Percentiles rank a stretch among this genome's conserved stretches.
These are phyloP conservation scores for Cichorium intybus DNA, from an alignment of 140 eudicot species.

Conservation along the genomic window DNA sequence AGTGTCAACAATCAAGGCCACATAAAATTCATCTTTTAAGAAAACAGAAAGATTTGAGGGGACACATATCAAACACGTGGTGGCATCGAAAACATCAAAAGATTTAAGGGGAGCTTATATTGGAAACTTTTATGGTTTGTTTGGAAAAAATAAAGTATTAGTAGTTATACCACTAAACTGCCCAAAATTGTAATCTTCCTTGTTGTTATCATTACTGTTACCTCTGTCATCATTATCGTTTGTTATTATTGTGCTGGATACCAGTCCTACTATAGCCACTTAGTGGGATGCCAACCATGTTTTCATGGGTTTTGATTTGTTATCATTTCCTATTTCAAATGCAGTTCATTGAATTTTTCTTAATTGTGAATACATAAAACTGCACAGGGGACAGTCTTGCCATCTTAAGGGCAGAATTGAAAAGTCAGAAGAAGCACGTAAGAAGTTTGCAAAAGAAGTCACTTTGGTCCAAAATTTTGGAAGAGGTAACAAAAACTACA, in stretches of 20 bases:
- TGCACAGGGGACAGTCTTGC: slow-evolving; percentile 81
- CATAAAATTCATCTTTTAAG: too few species aligned
- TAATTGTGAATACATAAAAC: slow-evolving; percentile 6
- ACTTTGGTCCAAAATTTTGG: slow-evolving; percentile 93
- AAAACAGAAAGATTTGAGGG: too few species aligned
- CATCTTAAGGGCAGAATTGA: slow-evolving; percentile 76
- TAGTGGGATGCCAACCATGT: slow-evolving; percentile 5
- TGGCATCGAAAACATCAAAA: too few species aligned
- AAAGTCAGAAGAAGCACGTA: slow-evolving; percentile 92
- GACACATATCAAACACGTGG: too few species aligned
- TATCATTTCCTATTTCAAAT: slow-evolving; percentile 8
- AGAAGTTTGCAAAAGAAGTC: slow-evolving; percentile 88
- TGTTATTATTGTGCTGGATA: not conserved
- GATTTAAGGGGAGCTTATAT: too few species aligned
- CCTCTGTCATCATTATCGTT: too few species aligned
- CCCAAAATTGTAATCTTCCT: too few species aligned
- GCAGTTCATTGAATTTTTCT: slow-evolving; percentile 7
- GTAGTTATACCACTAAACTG: too few species aligned
- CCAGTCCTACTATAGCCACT: not conserved
- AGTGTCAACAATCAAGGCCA: too few species aligned
- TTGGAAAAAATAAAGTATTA: too few species aligned
- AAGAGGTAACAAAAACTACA: slow-evolving; percentile 66
- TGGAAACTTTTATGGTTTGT: too few species aligned
- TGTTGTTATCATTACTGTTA: too few species aligned
- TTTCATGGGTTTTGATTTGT: not conserved